Base-by-base conservation (phyloP, 192 early-diverging fungal species). In the Rhizoclosmatium sp. region DNA sequence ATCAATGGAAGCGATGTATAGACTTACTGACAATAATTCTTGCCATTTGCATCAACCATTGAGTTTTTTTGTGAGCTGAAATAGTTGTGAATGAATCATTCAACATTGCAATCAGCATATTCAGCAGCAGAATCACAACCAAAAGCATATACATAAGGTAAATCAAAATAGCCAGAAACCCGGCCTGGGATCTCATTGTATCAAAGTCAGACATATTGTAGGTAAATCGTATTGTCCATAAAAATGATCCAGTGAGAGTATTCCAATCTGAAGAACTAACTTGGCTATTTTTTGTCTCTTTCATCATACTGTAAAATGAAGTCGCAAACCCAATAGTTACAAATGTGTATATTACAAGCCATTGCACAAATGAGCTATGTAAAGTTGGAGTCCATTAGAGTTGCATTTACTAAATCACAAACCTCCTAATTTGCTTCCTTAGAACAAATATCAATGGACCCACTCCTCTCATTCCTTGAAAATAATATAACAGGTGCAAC, bases 31-130 rank as follows among this genome's bases (percentile, higher is more conserved):
- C 23, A 1, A 47, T 62, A 41, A 75, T 75, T 75, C 45, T 75
- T 1, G 72, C 72, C 72, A 75, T 75, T 47, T 75, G 72, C 2
- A 75, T 41, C 9, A 62, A 59, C 72, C 72, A 75, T 23, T 75
- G 72, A 5, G 72, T 61, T 21, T 75, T 59, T 1, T 75, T 44
- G 60, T 75, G 7, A 44, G 41, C 23, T 21, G 72, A 59, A 12
- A 75, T 49, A 5, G 16, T 40, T n/a, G 59, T 75, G 21, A 45
- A 75, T 2, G 58, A 40, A 46, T 75, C 72, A 45, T 61, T 59
- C 5, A 75, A 16, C 7, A 75, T 9, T 2, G 72, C 72, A 75
- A 75, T 45, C 5, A 75, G 48, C 12, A 75, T 56, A 62, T 75
- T 75, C 9, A 75, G 21, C 10, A 75, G 40, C 2, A 75, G 10